These are phyloP conservation scores for Sordariomycetes sp. DNA, from an alignment of 2,329 filamentous ascomycete species.

Conservation along the genomic window DNA sequence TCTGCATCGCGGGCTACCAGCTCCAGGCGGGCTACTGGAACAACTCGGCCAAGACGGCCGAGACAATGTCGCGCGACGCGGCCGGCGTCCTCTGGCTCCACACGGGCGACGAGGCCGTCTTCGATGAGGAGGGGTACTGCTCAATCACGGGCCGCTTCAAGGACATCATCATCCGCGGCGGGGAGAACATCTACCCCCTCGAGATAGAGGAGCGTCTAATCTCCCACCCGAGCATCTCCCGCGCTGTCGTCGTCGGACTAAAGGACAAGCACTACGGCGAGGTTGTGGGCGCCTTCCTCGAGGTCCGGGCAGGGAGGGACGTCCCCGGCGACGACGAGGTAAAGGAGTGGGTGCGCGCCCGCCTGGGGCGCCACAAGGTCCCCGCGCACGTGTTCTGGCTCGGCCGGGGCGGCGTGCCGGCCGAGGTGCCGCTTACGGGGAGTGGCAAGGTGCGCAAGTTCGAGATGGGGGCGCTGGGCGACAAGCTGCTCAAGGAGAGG, in stretches of 20 bases:
- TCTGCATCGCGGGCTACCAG: slow-evolving; percentile 69
- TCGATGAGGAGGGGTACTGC: slow-evolving; percentile 57
- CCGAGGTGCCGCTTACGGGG: slow-evolving; percentile 49
- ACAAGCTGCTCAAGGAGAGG: slow-evolving; percentile 37
- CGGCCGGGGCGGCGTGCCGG: slow-evolving; percentile 44
- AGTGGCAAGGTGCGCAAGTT: slow-evolving; percentile 61
- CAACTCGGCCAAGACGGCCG: slow-evolving; percentile 60
- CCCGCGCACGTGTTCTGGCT: slow-evolving; percentile 67
- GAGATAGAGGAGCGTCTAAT: slow-evolving; percentile 65
- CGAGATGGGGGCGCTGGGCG: slow-evolving; percentile 43
- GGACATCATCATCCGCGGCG: slow-evolving; percentile 67
- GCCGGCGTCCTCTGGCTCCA: slow-evolving; percentile 46
- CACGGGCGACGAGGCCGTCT: slow-evolving; percentile 57
- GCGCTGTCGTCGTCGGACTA: slow-evolving; percentile 58
- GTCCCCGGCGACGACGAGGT: slow-evolving; percentile 37
- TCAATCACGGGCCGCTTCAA: slow-evolving; percentile 65
- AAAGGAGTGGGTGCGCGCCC: slow-evolving; percentile 47
- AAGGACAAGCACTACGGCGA: slow-evolving; percentile 61
- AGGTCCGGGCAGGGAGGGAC: slow-evolving; percentile 13
- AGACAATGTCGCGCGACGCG: slow-evolving; percentile 39
- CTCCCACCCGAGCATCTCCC: slow-evolving; percentile 44
- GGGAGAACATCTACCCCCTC: slow-evolving; percentile 61
- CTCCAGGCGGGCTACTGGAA: slow-evolving; percentile 55
- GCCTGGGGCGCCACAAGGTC: slow-evolving; percentile 53
- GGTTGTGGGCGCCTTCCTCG: slow-evolving; percentile 54